These are phyloP conservation scores for Rutstroemia sp. DNA, from an alignment of 2,329 filamentous ascomycete genomes.

Conservation along the genomic window DNA sequence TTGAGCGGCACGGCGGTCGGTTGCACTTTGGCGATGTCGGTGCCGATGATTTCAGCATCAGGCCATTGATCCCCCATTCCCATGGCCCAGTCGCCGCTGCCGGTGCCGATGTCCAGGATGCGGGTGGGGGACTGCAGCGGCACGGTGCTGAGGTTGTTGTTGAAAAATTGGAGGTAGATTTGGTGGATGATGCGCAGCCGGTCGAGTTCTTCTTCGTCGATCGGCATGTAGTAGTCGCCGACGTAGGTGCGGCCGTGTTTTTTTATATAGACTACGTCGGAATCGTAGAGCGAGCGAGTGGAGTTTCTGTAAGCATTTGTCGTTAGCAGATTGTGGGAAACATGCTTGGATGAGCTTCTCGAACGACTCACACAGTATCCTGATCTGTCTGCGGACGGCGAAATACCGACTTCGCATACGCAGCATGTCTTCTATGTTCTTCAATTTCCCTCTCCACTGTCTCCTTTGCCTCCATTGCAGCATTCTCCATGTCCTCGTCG, in stretches of 20 bases:
- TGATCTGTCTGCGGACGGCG: conserved; percentile 7
- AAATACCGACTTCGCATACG: conserved; percentile 9
- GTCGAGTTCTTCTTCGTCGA: conserved; percentile 27
- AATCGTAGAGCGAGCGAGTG: conserved; percentile 26
- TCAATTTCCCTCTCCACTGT: not conserved
- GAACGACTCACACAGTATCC: conserved; percentile 11
- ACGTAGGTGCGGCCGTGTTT: conserved; percentile 44
- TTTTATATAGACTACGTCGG: conserved; percentile 33
- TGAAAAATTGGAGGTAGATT: conserved; percentile 23
- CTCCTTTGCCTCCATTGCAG: not conserved
- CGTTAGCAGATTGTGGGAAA: not conserved
- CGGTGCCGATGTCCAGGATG: conserved; percentile 43
- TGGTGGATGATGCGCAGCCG: conserved; percentile 25
- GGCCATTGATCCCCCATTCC: conserved; percentile 47
- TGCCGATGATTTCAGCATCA: conserved; percentile 46
- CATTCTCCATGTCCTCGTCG: not conserved
- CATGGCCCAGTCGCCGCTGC: conserved; percentile 57
- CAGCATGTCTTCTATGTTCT: not conserved
- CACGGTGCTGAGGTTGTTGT: conserved; percentile 24
- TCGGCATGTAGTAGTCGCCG: conserved; percentile 35
- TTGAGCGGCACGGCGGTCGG: conserved; percentile 52
- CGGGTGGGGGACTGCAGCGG: conserved; percentile 34
- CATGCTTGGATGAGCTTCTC: not conserved
- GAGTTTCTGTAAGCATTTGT: conserved; percentile 21
- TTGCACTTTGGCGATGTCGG: conserved; percentile 53